phyloP scores from a whole-genome alignment of 208 protist species.

The Trichomonas vaginalis region DNA sequence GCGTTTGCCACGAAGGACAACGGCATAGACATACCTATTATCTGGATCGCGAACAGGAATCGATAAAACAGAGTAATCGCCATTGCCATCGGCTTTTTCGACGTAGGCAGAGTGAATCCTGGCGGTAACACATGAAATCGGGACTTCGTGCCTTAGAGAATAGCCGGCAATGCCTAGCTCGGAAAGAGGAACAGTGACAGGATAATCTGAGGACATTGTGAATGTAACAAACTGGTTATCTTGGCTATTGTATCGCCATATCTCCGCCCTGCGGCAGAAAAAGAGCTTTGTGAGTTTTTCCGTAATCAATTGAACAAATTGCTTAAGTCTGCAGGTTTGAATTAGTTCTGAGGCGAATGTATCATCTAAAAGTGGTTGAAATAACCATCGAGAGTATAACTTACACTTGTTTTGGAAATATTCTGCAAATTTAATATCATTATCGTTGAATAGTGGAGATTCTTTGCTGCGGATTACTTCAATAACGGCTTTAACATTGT shows the following conservation, averaged over 20 bases:
- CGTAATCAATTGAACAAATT: background rate
- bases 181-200: background rate
- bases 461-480: background rate
- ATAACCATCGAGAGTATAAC: background rate
- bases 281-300: background rate
- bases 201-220: background rate
- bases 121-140: background rate
- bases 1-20: background rate
- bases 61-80: background rate
- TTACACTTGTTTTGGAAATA: background rate
- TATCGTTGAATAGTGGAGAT: background rate
- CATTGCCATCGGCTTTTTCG: background rate
- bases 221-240: background rate
- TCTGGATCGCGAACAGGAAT: background rate
- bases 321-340: background rate
- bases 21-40: background rate
- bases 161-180: background rate
- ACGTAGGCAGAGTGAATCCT: background rate
- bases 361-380: background rate
- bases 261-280: background rate
- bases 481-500: background rate
- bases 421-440: slow-evolving; percentile 15
- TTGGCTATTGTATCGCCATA: background rate
- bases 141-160: background rate
- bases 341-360: background rate